These are phyloP conservation scores for Ophidiomyces ophidiicola DNA, from an alignment of 2,329 filamentous ascomycete species.

Conservation along the genomic window DNA sequence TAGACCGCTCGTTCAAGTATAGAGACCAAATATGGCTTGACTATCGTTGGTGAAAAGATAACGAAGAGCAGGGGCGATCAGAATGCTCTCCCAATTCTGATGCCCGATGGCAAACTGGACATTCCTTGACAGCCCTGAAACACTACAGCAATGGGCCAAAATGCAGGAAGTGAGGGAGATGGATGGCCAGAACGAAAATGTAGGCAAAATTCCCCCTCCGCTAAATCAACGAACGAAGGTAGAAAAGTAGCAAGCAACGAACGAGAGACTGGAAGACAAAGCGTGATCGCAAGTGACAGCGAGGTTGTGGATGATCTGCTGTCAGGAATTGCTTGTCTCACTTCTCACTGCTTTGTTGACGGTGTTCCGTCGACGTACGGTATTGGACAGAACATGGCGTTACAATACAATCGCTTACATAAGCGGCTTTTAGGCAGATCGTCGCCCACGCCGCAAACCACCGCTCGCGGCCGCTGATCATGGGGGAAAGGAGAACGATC, in stretches of 20 bases:
- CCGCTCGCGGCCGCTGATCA: too few relatives aligned
- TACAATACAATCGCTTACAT: background rate
- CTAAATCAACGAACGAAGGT: background rate
- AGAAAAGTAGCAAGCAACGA: slow-evolving; percentile 2
- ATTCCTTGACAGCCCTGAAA: background rate
- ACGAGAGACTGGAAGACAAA: slow-evolving; percentile 5
- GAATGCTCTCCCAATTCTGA: too few relatives aligned
- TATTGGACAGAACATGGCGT: background rate
- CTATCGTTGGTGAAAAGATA: background rate
- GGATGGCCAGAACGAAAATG: background rate
- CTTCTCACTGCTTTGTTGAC: background rate
- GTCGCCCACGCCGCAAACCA: too few relatives aligned
- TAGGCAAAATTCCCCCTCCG: background rate
- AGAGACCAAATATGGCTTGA: background rate
- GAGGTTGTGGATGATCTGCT: slow-evolving; percentile 1
- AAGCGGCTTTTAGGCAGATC: too few relatives aligned
- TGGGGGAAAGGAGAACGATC: too few relatives aligned
- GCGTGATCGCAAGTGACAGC: background rate
- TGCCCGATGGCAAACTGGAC: background rate
- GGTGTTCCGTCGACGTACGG: background rate
- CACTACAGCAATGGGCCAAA: background rate
- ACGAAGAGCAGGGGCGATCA: background rate
- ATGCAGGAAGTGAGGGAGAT: background rate
- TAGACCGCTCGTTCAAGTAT: background rate
- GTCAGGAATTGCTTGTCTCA: slow-evolving; percentile 6